Percentiles rank a stretch among this genome's conserved stretches.
Evolutionary conservation across 2,329 filamentous ascomycete genomes (phyloP).

Genomic region (Xylaria sp.): DNA sequence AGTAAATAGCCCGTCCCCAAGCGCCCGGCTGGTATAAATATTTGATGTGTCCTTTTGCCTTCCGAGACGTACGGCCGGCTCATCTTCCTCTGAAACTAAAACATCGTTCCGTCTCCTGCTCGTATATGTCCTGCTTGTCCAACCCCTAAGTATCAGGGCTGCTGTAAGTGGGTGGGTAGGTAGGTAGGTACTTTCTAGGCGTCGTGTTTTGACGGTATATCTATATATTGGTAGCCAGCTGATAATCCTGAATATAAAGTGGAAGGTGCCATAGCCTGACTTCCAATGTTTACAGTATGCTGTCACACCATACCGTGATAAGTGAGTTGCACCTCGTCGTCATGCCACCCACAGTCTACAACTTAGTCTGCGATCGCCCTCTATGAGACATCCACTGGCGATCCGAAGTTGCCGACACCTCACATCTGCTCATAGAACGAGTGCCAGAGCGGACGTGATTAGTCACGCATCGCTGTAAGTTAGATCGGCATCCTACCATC

Average conservation of each 20-base stretch:
- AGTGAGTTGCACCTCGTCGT: constrained; percentile 9
- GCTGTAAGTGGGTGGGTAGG: background rate
- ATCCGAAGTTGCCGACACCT: constrained; percentile 11
- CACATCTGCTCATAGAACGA: background rate
- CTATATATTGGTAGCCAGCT: background rate
- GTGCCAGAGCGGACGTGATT: background rate
- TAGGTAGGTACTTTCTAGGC: background rate
- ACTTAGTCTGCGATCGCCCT: constrained; percentile 8
- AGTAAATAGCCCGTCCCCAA: no score
- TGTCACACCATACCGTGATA: constrained; percentile 17
- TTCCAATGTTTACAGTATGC: background rate
- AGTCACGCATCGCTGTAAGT: background rate
- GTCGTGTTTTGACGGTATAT: background rate
- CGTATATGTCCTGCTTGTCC: background rate
- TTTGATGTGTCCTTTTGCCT: background rate
- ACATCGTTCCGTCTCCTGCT: constrained; percentile 6
- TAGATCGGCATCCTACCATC: background rate
- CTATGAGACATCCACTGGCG: constrained; percentile 6
- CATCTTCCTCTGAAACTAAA: constrained; percentile 18
- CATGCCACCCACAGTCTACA: background rate
- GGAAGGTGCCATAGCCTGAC: constrained; percentile 3
- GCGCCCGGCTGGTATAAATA: background rate
- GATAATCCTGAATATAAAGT: constrained; percentile 8
- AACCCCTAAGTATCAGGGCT: background rate
- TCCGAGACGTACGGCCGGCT: constrained; percentile 5